phyloP scores from a whole-genome alignment of 2,329 filamentous ascomycete species.

The Cyphellophora europaea region DNA sequence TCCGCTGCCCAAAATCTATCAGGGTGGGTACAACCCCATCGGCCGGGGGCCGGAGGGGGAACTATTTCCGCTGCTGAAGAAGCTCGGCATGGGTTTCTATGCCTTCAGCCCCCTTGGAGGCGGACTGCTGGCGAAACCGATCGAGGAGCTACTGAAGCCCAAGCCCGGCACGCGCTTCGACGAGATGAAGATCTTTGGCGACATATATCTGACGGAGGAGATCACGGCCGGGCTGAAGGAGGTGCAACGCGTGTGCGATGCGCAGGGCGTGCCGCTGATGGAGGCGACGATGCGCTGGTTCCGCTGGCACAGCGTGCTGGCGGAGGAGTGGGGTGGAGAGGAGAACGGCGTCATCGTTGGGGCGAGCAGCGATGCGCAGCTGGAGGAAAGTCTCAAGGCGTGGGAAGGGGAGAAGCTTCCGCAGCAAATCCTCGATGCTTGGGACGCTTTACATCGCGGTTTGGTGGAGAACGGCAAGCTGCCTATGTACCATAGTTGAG shows the following conservation, averaged over 20 bases:
- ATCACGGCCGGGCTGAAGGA: slow-evolving; percentile 20
- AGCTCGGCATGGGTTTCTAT: slow-evolving; percentile 21
- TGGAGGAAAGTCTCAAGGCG: slow-evolving; percentile 21
- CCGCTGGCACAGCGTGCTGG: slow-evolving; percentile 22
- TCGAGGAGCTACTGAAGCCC: slow-evolving; percentile 20
- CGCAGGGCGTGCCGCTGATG: slow-evolving; percentile 16
- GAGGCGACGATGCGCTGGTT: slow-evolving; percentile 28
- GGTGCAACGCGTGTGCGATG: slow-evolving; percentile 19
- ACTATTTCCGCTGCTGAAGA: slow-evolving; percentile 26
- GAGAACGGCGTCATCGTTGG: slow-evolving; percentile 27
- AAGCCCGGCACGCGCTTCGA: slow-evolving; percentile 21
- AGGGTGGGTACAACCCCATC: slow-evolving; percentile 29
- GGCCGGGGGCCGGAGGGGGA: slow-evolving; percentile 25
- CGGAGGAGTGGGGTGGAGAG: slow-evolving; percentile 16
- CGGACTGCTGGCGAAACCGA: slow-evolving; percentile 28
- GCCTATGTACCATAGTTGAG: too few species aligned
- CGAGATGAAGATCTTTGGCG: slow-evolving; percentile 20
- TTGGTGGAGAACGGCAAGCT: too few species aligned
- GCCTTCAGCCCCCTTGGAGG: slow-evolving; percentile 20
- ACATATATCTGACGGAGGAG: slow-evolving; percentile 21
- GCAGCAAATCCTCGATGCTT: slow-evolving; percentile 19
- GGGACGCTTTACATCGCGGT: too few species aligned
- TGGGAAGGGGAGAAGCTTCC: slow-evolving; percentile 26
- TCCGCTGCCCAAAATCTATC: slow-evolving; percentile 28
- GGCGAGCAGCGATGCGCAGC: slow-evolving; percentile 24